These are phyloP conservation scores for Cichorium intybus DNA, from an alignment of 140 eudicot genomes.

Conservation along the genomic window DNA sequence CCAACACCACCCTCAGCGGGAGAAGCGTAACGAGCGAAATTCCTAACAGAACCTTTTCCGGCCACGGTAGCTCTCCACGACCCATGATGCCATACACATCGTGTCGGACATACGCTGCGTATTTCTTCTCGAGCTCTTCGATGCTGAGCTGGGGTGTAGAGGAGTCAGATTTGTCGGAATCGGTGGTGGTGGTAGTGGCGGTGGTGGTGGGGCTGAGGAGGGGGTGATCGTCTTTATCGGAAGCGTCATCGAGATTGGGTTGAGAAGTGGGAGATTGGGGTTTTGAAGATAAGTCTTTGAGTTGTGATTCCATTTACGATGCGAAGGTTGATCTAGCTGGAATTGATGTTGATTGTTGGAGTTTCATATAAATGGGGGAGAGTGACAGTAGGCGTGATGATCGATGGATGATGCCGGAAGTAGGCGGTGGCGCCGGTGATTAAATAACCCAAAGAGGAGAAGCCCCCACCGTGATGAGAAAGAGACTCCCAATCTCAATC, in stretches of 20 bases:
- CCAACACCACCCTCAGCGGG: constrained; percentile 55
- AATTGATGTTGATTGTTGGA: background rate
- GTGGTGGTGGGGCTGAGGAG: constrained; percentile 49
- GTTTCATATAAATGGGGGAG: background rate
- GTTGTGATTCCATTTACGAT: constrained; percentile 45
- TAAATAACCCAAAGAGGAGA: background rate
- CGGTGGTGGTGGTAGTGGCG: constrained; percentile 3
- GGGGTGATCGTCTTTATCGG: constrained; percentile 49
- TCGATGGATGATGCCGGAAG: constrained; percentile 11
- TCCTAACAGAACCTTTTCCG: constrained; percentile 56
- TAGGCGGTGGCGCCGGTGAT: background rate
- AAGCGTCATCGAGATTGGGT: constrained; percentile 1
- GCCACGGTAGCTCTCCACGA: constrained; percentile 50
- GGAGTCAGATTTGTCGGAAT: background rate
- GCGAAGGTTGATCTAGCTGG: background rate
- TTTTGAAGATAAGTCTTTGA: constrained; percentile 43
- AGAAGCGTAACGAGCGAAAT: constrained; percentile 47
- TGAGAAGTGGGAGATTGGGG: constrained; percentile 29
- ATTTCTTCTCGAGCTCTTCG: constrained; percentile 72
- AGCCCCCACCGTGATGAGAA: background rate
- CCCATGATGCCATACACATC: constrained; percentile 94
- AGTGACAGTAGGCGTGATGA: constrained; percentile 11
- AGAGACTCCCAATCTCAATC: background rate
- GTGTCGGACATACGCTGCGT: constrained; percentile 65
- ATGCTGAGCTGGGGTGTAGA: constrained; percentile 9